Conservation (phyloP, 2,329 filamentous ascomycete genomes). For the Fusarium camptoceras region DNA sequence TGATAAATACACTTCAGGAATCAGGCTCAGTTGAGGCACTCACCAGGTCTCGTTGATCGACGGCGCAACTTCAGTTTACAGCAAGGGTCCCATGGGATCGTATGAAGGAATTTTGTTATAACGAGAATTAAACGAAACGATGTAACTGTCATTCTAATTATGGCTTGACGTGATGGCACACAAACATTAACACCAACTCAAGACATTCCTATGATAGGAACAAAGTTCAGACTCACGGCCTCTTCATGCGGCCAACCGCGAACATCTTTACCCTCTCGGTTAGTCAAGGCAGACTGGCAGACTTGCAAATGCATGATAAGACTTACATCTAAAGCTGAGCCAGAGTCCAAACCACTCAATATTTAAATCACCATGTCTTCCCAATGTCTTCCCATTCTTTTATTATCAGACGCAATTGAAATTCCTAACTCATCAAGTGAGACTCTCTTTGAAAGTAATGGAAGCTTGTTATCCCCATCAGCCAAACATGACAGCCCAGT, state of each 20-base stretch:
- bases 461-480: not conserved
- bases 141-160: fast-evolving
- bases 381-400: not conserved
- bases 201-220: not conserved
- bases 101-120: too few relatives aligned
- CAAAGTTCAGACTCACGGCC: not conserved
- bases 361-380: not conserved
- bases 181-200: not conserved
- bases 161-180: not conserved
- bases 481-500: not conserved
- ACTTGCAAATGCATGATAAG: not conserved
- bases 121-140: not conserved
- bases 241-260: not conserved
- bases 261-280: not conserved
- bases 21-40: not conserved
- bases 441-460: fast-evolving
- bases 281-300: not conserved
- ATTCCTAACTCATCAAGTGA: not conserved
- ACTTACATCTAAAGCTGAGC: not conserved
- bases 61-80: not conserved
- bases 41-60: not conserved
- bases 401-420: fast-evolving
- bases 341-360: not conserved
- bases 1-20: not conserved
- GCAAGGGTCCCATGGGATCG: too few relatives aligned